Base-by-base conservation (phyloP, 345 rosid genomes). In the Tarenaya hassleriana region DNA sequence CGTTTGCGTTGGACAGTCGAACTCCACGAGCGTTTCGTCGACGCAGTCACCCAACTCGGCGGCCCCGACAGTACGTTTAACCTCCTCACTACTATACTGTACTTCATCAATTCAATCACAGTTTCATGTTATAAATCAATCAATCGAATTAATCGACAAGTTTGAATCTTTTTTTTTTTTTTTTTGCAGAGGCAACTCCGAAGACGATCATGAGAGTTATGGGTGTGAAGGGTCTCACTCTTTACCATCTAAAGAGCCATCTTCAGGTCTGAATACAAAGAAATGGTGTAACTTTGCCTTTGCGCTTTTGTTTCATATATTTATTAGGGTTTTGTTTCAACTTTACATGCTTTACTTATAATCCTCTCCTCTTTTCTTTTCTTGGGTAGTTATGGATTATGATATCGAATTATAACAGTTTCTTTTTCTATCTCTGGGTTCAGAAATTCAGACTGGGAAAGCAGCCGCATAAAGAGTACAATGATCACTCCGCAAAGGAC, bases 191-290 rank as follows among this genome's bases (percentile, higher is more conserved):
- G 77, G 99, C 99, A 14, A 94, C 99, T 9, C 99, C 99, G 20
- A 94, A 94, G 76, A 94, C 97, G 10, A 94, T 94, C 73, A 88
- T 86, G 99, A 94, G 99, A 63, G 99, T 83, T 57, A 94, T 94
- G 99, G 99, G 99, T 64, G 99, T 94, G 70, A 94, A 94, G 92
- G 99, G 99, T 27, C 99, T 94, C 64, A 94, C 99, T 40, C 99
- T 94, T 73, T 94, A 94, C 77, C 99, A 94, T 74, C 95, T 94
- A 69, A 94, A 94, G 83, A 94, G 99, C 71, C 99, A 94, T 73
- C 99, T 94, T 70, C 99, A 94, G 96, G 99, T 94, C 67, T 71
- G 76, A 71, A 71, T 68, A 62, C 60, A 47, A 18, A 7, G 16
- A 39, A 38, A n/a, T 50, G 38, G 37, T 49, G 46, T 51, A 39